phyloP scores from a whole-genome alignment of 768 basidiomycete genomes.

The Termitomyces heimii region DNA sequence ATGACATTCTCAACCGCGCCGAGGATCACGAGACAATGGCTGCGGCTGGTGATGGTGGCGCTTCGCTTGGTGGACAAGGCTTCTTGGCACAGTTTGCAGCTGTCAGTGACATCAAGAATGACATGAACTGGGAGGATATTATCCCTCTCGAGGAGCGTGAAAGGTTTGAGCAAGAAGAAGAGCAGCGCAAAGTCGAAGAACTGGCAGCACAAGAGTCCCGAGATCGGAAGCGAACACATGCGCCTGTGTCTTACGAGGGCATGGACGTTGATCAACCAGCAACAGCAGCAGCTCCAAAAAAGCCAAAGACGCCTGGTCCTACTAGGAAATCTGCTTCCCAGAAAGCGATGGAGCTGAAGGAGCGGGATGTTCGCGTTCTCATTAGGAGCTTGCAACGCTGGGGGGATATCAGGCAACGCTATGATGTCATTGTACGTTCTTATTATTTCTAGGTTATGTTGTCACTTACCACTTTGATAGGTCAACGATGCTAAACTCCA shows the following conservation, averaged over 20 bases:
- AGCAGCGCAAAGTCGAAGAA: slow-evolving; percentile 69
- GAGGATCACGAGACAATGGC: slow-evolving; percentile 96
- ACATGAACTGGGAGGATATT: slow-evolving; percentile 99
- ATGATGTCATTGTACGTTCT: slow-evolving; percentile 82
- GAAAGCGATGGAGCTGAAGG: slow-evolving; percentile 95
- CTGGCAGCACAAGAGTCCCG: slow-evolving; percentile 60
- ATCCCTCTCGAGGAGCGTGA: slow-evolving; percentile 91
- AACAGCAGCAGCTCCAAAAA: slow-evolving; percentile 59
- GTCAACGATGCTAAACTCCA: slow-evolving; percentile 85
- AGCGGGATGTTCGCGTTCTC: slow-evolving; percentile 92
- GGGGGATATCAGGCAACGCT: slow-evolving; percentile 95
- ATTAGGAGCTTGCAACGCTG: slow-evolving; percentile 94
- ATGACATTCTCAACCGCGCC: slow-evolving; percentile 94
- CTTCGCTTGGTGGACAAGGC: slow-evolving; percentile 95
- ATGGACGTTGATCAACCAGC: slow-evolving; percentile 84
- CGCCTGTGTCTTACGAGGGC: slow-evolving; percentile 85
- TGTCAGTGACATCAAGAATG: slow-evolving; percentile 97
- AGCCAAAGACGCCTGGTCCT: slow-evolving; percentile 65
- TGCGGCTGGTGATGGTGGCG: slow-evolving; percentile 73
- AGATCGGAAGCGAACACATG: slow-evolving; percentile 78
- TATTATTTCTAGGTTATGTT: background rate
- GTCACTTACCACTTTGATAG: slow-evolving; percentile 30
- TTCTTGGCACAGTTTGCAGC: slow-evolving; percentile 95
- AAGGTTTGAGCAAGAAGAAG: slow-evolving; percentile 77
- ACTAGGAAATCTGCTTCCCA: slow-evolving; percentile 89